Evolutionary conservation across 768 basidiomycete species (phyloP).

Genomic region (Suillus discolor): DNA sequence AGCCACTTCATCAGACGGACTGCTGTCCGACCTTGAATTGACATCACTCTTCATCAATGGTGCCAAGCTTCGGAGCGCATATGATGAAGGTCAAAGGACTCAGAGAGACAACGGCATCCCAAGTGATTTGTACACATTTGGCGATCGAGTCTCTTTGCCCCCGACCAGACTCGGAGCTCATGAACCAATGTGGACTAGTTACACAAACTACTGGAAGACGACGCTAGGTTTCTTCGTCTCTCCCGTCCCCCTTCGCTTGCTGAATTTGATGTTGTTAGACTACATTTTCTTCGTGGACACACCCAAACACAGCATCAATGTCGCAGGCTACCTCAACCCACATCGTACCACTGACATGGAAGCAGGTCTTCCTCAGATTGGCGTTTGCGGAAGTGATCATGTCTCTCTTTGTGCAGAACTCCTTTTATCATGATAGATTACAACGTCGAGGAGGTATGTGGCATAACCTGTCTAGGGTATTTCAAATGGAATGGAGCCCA

Average conservation of each 20-base stretch:
- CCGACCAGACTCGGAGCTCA: conserved; percentile 50
- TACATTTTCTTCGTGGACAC: conserved; percentile 83
- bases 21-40: conserved; percentile 65
- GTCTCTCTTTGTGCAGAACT: conserved; percentile 76
- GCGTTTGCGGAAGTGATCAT: conserved; percentile 87
- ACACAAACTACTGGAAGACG: conserved; percentile 84
- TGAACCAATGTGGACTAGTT: conserved; percentile 89
- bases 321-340: conserved; percentile 63
- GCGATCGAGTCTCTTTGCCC: conserved; percentile 45
- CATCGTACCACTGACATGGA: conserved; percentile 59
- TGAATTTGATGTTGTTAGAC: conserved; percentile 49
- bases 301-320: conserved; percentile 29
- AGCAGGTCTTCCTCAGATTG: conserved; percentile 77
- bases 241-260: not conserved
- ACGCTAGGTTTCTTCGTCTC: conserved; percentile 60
- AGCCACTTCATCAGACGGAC: conserved; percentile 62
- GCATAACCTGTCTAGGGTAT: conserved; percentile 14
- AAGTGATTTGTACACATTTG: conserved; percentile 46
- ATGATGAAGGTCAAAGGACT: conserved; percentile 54
- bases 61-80: conserved; percentile 60
- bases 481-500: conserved; percentile 1
- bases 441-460: conserved; percentile 11
- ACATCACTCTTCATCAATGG: conserved; percentile 36
- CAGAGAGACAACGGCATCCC: conserved; percentile 18
- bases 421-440: conserved; percentile 15